Base-by-base conservation (phyloP, 768 basidiomycete genomes). In the Boletellus emodensis region DNA sequence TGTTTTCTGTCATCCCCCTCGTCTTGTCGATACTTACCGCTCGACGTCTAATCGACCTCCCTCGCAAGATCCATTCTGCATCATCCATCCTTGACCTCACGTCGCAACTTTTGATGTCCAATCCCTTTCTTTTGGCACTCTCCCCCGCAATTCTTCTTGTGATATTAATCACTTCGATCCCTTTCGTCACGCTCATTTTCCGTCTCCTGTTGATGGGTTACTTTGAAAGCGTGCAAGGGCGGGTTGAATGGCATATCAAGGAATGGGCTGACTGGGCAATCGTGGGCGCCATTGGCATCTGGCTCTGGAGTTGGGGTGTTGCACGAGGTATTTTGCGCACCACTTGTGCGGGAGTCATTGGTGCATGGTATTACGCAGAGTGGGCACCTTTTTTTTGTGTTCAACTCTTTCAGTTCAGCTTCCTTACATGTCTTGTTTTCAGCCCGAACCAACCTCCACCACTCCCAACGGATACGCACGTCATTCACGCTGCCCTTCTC, bases 331-430 rank as follows among this genome's bases (percentile, higher is more conserved):
- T 90, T 2, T 69, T 93, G 39, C 75, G 90, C 7, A 88, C 86
- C 47, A 80, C 84, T 3, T 81, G 84, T 49, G 85, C 91, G 0
- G 86, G 85, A 28, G 89, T 94, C 4, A 80, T 97, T 32, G 94
- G 92, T 2, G 84, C 86, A 40, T 97, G 94, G 94, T 96, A 95
- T 64, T 95, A 91, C 69, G 65, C 79, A 26, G 74, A 82, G 79
- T 84, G 58, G 61, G 81, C 47, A 11, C 24, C 9, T 6, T 42
- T 4, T 22, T 44, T 6, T 4, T 28, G 42, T 24, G 11, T 34
- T 22, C n/a, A 42, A 13, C 24, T 37, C 49, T 14, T 1, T 20
- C n/a, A 6, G 45, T 42, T 20, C n/a, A 8, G 45, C 39, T 20
- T 35, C 11, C 54, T 54, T 40, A 54, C 40, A 44, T 24, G 48